Conservation (phyloP, 177 flowering plant species). For the Telopea speciosissima region DNA sequence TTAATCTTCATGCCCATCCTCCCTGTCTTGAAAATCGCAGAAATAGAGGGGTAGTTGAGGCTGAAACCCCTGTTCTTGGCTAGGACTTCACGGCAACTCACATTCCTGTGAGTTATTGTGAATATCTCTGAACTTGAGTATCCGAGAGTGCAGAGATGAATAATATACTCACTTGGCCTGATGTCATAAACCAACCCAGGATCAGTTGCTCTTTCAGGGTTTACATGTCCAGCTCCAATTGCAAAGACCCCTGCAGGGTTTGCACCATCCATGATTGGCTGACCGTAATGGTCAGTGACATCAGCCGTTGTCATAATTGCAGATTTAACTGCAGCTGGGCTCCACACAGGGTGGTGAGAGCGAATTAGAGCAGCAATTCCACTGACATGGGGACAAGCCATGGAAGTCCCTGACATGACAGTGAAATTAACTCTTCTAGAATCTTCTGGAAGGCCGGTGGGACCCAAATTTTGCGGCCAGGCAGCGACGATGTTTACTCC, state of each 20-base stretch:
- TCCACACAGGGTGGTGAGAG: constrained; percentile 71
- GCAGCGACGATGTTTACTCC: constrained; percentile 97
- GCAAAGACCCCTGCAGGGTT: constrained; percentile 63
- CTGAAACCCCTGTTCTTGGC: constrained; percentile 52
- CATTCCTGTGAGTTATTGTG: constrained; percentile 62
- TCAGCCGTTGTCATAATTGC: constrained; percentile 92
- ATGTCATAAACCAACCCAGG: constrained; percentile 87
- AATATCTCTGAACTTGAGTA: constrained; percentile 58
- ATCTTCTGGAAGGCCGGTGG: constrained; percentile 78
- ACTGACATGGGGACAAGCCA: constrained; percentile 95
- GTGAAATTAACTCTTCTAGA: constrained; percentile 73
- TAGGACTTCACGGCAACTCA: constrained; percentile 59
- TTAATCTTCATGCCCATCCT: constrained; percentile 36
- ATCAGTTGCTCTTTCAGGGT: constrained; percentile 63
- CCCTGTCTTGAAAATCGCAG: constrained; percentile 52
- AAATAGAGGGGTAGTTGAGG: constrained; percentile 88
- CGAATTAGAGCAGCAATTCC: constrained; percentile 71
- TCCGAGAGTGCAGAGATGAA: constrained; percentile 71
- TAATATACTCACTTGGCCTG: constrained; percentile 60
- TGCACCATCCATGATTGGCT: constrained; percentile 67
- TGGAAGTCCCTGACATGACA: constrained; percentile 94
- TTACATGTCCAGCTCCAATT: constrained; percentile 82
- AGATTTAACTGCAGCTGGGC: constrained; percentile 82
- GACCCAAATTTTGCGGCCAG: constrained; percentile 91
- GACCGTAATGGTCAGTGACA: constrained; percentile 44